These are phyloP conservation scores for Guillardia theta DNA, from an alignment of 78 protist genomes.

Conservation along the genomic window DNA sequence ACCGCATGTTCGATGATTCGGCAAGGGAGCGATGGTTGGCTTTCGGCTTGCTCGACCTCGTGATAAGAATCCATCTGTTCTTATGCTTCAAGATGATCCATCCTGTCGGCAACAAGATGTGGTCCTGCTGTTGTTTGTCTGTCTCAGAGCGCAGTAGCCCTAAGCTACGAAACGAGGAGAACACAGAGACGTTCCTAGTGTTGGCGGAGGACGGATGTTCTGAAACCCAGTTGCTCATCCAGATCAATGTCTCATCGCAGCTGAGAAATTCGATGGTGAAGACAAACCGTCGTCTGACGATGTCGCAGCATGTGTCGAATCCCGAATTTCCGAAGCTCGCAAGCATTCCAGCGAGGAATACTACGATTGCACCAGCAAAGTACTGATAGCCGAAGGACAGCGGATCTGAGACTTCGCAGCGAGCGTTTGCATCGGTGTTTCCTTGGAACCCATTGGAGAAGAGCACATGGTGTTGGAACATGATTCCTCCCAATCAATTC, in stretches of 20 bases:
- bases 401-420: too few species aligned
- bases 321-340: too few species aligned
- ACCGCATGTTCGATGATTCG: not conserved
- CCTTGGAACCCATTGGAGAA: too few species aligned
- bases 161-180: not conserved
- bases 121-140: not conserved
- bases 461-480: too few species aligned
- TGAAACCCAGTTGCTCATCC: not conserved
- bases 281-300: not conserved
- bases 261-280: not conserved
- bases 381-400: too few species aligned
- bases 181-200: not conserved
- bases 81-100: not conserved
- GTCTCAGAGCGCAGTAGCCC: not conserved
- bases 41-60: not conserved
- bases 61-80: not conserved
- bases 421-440: too few species aligned
- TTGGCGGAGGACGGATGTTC: not conserved
- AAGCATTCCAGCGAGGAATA: too few species aligned
- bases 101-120: not conserved
- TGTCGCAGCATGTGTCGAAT: too few species aligned
- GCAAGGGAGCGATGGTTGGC: too few species aligned
- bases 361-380: too few species aligned
- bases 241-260: not conserved
- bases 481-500: too few species aligned